Evolutionary conservation across 768 basidiomycete genomes (phyloP).

Genomic region (Boletus reticulatus): DNA sequence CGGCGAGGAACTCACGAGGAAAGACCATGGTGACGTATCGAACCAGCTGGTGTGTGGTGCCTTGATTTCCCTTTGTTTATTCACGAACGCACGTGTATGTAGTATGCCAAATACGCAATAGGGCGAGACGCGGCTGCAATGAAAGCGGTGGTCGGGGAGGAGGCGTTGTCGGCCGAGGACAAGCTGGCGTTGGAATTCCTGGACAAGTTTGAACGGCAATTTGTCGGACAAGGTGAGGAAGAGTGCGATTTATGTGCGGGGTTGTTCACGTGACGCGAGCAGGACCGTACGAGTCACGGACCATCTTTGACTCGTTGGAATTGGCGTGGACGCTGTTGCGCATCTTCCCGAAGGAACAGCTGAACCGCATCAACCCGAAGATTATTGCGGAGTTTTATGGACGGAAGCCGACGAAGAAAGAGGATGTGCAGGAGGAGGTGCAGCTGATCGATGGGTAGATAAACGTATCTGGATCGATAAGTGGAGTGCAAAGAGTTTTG

Average conservation of each 20-base stretch:
- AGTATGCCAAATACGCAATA: conserved; percentile 99
- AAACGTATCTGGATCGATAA: conserved; percentile 20
- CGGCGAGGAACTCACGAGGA: conserved; percentile 94
- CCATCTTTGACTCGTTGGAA: conserved; percentile 96
- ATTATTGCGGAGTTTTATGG: conserved; percentile 93
- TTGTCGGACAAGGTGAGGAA: conserved; percentile 87
- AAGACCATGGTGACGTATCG: conserved; percentile 98
- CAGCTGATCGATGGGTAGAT: conserved; percentile 66
- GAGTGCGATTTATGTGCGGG: not conserved
- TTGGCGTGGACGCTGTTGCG: conserved; percentile 95
- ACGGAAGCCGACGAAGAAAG: conserved; percentile 71
- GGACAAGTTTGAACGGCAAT: conserved; percentile 96
- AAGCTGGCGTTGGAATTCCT: conserved; percentile 97
- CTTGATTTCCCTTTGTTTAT: conserved; percentile 20
- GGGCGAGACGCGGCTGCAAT: conserved; percentile 96
- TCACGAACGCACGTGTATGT: conserved; percentile 33
- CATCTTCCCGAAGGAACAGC: conserved; percentile 98
- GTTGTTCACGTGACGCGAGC: not conserved
- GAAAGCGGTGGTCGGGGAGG: conserved; percentile 99
- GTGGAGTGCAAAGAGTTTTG: not conserved
- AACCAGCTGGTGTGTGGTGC: conserved; percentile 83
- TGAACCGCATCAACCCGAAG: conserved; percentile 97
- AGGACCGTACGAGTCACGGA: conserved; percentile 94
- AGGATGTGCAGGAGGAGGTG: conserved; percentile 33
- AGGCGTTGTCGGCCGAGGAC: conserved; percentile 92